Percentiles rank a stretch among this genome's conserved stretches.
These are phyloP conservation scores for Pachysandra terminalis DNA, from an alignment of 164 flowering plant species.

Conservation along the genomic window DNA sequence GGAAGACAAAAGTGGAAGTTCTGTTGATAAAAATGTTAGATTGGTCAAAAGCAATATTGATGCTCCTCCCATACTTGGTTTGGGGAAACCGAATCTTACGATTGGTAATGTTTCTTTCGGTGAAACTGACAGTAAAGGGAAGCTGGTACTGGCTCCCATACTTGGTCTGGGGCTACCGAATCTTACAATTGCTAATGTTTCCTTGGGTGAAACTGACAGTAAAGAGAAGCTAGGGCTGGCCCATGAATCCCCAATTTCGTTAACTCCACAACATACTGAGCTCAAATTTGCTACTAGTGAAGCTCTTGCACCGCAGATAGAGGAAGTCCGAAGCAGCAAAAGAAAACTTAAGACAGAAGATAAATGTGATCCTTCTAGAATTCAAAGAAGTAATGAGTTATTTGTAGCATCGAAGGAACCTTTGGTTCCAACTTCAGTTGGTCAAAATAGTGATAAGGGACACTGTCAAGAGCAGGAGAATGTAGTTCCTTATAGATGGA, in stretches of 20 bases:
- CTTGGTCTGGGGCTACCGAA: too few species aligned
- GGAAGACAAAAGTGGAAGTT: slow-evolving; percentile 15
- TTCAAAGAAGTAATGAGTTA: slow-evolving; percentile 18
- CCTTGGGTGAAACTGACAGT: slow-evolving; percentile 13
- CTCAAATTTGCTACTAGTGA: slow-evolving; percentile 16
- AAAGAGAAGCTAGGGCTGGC: slow-evolving; percentile 8
- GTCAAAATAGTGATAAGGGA: slow-evolving; percentile 13
- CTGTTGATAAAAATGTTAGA: slow-evolving; percentile 16
- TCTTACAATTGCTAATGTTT: slow-evolving; percentile 11
- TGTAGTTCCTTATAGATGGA: slow-evolving; percentile 26
- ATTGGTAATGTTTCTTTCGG: slow-evolving; percentile 15
- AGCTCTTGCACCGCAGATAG: slow-evolving; percentile 11
- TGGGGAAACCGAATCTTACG: slow-evolving; percentile 12
- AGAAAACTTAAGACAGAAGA: slow-evolving; percentile 6
- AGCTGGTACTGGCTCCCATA: slow-evolving; percentile 5
- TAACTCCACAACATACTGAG: slow-evolving; percentile 15
- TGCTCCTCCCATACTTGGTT: slow-evolving; percentile 5
- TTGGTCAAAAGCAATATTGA: slow-evolving; percentile 12
- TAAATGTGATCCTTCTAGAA: slow-evolving; percentile 6
- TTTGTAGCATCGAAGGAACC: slow-evolving; percentile 24
- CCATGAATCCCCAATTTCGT: slow-evolving; percentile 2
- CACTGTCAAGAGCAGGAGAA: slow-evolving; percentile 17
- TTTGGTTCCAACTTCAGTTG: slow-evolving; percentile 9
- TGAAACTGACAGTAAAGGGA: slow-evolving; percentile 7
- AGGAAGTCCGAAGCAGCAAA: slow-evolving; percentile 9